Evolutionary conservation across 2,329 filamentous ascomycete genomes (phyloP), one percentile per base, ranked within the genome.

Genomic region (Malbranchea cinnamomea): DNA sequence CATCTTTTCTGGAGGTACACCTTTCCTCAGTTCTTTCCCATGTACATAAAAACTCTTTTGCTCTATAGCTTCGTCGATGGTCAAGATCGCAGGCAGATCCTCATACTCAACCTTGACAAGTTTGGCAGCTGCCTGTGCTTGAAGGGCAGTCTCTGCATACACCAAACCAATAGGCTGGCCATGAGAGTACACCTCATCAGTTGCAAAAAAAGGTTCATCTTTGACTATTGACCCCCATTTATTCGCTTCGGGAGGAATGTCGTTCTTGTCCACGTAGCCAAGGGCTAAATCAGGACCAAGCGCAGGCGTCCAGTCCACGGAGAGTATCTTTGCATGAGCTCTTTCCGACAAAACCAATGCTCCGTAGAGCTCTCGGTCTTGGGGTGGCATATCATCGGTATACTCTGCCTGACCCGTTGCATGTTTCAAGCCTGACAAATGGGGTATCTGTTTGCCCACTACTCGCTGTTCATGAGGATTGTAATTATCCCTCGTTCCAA

Each of bases 361-460:
- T 3, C 78, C 83, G 38, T 82, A 78, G 1, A 92, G 65, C 53
- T 92, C 82, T 37, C 85, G 84, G 48, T 73, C 75, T 39, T 82
- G 60, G 0, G 74, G 62, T 1, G 82, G 82, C 15, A 89, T 84
- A 42, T 93, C 83, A 43, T 93, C 84, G 1, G 81, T 84, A 42
- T 93, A 93, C 43, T 87, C 79, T 1, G 83, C 83, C 53, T 89
- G 78, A 30, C 83, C 84, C 0, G 80, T 85, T 5, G 74, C 77
- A 53, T 93, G 84, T 56, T 91, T 87, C 52, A 93, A 54, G 1
- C 81, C 83, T 2, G 83, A 79, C 13, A 89, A 68, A 44, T 92
- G 84, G 4, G 73, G 74, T 28, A 74, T 74, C n/a, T 77, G 68
- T 47, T 83, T 82, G 26, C 84, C 83, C 0, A 91, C 66, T 14